phyloP scores from a whole-genome alignment of 805 yeast genomes.

The Wilhelminamyces savonicus region DNA sequence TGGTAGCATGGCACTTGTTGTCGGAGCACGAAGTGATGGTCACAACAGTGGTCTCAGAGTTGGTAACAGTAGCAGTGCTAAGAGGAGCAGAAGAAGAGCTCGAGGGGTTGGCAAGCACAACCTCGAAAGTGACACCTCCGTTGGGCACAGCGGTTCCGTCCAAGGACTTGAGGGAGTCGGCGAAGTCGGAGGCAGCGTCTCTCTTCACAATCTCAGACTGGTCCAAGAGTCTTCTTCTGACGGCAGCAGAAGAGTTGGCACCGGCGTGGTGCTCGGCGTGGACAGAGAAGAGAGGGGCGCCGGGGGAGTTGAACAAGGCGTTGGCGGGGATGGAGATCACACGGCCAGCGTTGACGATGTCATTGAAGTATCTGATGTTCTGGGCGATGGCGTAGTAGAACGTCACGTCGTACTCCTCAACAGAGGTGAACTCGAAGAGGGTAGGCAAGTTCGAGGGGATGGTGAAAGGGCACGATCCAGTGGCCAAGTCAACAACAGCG shows the following conservation, averaged over 20 bases:
- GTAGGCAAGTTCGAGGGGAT: constrained; percentile 23
- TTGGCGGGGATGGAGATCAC: constrained; percentile 27
- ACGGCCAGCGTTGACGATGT: constrained; percentile 29
- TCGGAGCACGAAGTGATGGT: constrained; percentile 36
- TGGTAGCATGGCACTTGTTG: constrained; percentile 17
- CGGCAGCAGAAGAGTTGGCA: constrained; percentile 34
- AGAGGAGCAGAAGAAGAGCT: constrained; percentile 10
- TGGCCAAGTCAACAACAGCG: constrained; percentile 33
- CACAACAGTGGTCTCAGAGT: constrained; percentile 10
- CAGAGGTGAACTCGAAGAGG: constrained; percentile 17
- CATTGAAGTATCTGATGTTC: constrained; percentile 23
- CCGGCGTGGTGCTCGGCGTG: constrained; percentile 20
- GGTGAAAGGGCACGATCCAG: constrained; percentile 34
- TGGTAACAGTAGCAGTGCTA: constrained; percentile 10
- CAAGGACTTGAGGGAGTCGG: constrained; percentile 13
- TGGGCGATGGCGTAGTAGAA: constrained; percentile 27
- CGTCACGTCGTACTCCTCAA: constrained; percentile 25
- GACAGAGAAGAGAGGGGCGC: constrained; percentile 22
- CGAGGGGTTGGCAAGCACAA: background rate
- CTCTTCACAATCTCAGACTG: constrained; percentile 18
- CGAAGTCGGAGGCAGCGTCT: constrained; percentile 22
- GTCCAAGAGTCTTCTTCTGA: constrained; percentile 32
- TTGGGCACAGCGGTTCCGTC: constrained; percentile 18
- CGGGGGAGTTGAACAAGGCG: constrained; percentile 15
- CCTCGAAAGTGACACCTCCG: background rate